Evolutionary conservation across 1,284 basidiomycete species (phyloP), one percentile per base, ranked within the genome.

Genomic region (Pseudomicrostroma phylloplanum): DNA sequence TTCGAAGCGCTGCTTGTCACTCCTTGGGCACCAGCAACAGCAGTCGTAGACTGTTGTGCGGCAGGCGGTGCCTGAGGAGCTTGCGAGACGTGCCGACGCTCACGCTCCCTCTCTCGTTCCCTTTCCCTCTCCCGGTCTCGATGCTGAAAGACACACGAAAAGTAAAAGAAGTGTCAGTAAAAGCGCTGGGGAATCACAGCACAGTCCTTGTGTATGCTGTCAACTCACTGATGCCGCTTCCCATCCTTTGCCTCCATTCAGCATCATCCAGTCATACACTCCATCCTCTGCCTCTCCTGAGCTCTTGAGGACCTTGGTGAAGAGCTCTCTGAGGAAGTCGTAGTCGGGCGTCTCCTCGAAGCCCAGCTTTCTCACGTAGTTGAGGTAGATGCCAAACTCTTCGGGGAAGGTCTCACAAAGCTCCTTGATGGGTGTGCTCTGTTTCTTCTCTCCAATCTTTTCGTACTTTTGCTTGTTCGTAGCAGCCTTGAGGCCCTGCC

Each of bases 391-490:
- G 62, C 85, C 86, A 23, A 54, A 54, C 13, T 54, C 57, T 15
- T 42, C 49, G 36, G 92, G 92, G 82, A 90, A 92, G 51, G 90
- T 89, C 70, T 96, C 92, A 72, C 89, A 91, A 17, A 96, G 83
- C 80, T 96, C 92, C 80, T 91, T 92, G 80, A 96, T 94, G 12
- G 90, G 88, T 19, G 92, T 96, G 56, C 88, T 90, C 83, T 96
- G 92, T 84, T 96, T 96, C 87, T 96, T 96, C 83, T 96, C 92
- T 66, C 92, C 92, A 79, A 96, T 96, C 84, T 94, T 96, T 83
- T 96, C 92, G 82, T 96, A 96, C 84, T 96, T 96, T 82, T 94
- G 91, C 84, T 96, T 96, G 83, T 96, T 94, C 64, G 91, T 96
- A 21, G 91, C 91, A 46, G 91, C 92, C 82, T 94, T 96, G 70